These are phyloP conservation scores for Yamadazyma conglobata DNA, from an alignment of 1,139 yeast species.

Conservation along the genomic window DNA sequence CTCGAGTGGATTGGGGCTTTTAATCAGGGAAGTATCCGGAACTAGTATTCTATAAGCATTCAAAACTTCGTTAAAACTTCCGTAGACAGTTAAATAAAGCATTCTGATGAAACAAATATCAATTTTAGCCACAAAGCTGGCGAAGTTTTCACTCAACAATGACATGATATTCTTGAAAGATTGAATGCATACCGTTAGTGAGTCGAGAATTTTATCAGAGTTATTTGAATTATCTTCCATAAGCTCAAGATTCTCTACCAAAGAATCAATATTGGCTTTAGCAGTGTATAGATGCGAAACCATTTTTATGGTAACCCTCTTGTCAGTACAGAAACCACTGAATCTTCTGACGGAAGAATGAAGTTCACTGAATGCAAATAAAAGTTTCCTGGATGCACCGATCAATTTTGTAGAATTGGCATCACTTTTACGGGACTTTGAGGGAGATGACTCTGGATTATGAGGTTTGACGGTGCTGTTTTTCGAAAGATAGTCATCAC, in stretches of 20 bases:
- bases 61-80: constrained; percentile 70
- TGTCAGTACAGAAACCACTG: constrained; percentile 64
- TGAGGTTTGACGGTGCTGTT: constrained; percentile 5
- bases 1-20: constrained; percentile 3
- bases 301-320: constrained; percentile 56
- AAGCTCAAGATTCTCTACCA: constrained; percentile 58
- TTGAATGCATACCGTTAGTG: constrained; percentile 32
- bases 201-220: constrained; percentile 26
- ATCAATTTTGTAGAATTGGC: constrained; percentile 30
- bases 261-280: constrained; percentile 54
- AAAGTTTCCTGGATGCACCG: constrained; percentile 52
- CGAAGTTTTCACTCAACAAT: constrained; percentile 45
- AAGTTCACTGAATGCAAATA: constrained; percentile 64
- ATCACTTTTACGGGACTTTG: constrained; percentile 5
- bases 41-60: constrained; percentile 64
- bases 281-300: constrained; percentile 54
- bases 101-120: constrained; percentile 72
- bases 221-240: constrained; percentile 43
- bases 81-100: constrained; percentile 66
- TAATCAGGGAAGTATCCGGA: constrained; percentile 23
- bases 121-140: constrained; percentile 48
- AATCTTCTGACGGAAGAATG: constrained; percentile 67
- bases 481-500: constrained; percentile 5
- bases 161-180: constrained; percentile 53
- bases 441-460: constrained; percentile 11